Conservation (phyloP, 225 moss, liverwort and hornwort species). For the Marchantia paleacea region DNA sequence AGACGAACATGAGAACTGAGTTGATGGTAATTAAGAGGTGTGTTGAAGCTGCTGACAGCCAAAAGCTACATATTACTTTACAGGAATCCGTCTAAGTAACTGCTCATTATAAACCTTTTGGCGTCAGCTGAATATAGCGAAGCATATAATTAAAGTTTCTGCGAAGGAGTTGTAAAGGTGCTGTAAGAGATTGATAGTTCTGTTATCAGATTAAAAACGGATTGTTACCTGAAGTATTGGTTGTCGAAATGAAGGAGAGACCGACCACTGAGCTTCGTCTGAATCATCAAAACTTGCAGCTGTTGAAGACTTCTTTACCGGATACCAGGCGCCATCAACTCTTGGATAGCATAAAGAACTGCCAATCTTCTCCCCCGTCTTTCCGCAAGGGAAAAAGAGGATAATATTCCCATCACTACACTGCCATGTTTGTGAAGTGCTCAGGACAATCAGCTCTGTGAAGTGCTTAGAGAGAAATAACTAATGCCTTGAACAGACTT, state of each 20-base stretch:
- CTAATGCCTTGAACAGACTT: not conserved
- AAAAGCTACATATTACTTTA: not conserved
- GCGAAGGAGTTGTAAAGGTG: not conserved
- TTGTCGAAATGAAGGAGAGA: slow-evolving; percentile 56
- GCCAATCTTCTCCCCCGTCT: slow-evolving; percentile 50
- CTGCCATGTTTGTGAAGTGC: slow-evolving; percentile 41
- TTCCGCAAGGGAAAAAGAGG: slow-evolving; percentile 62
- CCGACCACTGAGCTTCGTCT: slow-evolving; percentile 39
- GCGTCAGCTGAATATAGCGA: not conserved
- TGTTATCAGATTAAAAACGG: not conserved
- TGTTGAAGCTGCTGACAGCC: not conserved
- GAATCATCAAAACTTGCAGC: slow-evolving; percentile 29
- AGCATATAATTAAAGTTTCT: not conserved
- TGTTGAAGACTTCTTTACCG: slow-evolving; percentile 16
- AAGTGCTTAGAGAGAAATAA: not conserved
- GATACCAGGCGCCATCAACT: slow-evolving; percentile 38
- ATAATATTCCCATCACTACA: slow-evolving; percentile 74
- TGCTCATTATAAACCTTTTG: not conserved
- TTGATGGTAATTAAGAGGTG: not conserved
- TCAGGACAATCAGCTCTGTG: not conserved
- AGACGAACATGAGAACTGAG: not conserved
- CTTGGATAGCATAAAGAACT: slow-evolving; percentile 52
- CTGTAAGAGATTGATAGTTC: not conserved
- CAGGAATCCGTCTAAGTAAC: not conserved
- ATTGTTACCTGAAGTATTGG: slow-evolving; percentile 63